These are phyloP conservation scores for Ophiostoma fasciatum DNA, from an alignment of 2,329 filamentous ascomycete species.

Conservation along the genomic window DNA sequence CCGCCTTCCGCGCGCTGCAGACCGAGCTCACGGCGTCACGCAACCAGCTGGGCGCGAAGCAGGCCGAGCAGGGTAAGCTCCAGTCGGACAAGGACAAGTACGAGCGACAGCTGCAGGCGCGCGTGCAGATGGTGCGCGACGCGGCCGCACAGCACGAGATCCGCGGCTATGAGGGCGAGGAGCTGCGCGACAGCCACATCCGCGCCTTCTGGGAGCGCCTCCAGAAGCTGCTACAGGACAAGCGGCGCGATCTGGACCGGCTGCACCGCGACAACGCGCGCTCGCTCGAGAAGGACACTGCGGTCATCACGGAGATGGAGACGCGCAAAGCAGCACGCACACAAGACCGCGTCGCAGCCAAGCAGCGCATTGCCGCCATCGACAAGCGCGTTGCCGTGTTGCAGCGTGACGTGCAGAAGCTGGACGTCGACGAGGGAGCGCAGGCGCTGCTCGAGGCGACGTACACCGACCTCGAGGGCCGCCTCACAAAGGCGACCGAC, in stretches of 20 bases:
- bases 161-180: constrained; percentile 61
- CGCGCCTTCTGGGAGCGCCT: constrained; percentile 65
- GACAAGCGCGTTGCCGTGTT: constrained; percentile 53
- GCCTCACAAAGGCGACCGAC: constrained; percentile 46
- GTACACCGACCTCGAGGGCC: constrained; percentile 51
- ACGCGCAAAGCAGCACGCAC: constrained; percentile 56
- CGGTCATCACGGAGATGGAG: constrained; percentile 56
- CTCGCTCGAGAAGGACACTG: constrained; percentile 62
- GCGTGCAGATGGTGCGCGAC: constrained; percentile 61
- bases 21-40: constrained; percentile 29
- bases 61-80: constrained; percentile 57
- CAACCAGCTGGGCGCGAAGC: constrained; percentile 33
- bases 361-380: constrained; percentile 56
- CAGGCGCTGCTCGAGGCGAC: constrained; percentile 64
- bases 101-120: constrained; percentile 60
- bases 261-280: constrained; percentile 56
- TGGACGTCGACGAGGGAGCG: constrained; percentile 73
- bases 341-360: constrained; percentile 60
- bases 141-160: constrained; percentile 65
- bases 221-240: constrained; percentile 59
- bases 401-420: constrained; percentile 53
- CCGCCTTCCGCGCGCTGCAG: constrained; percentile 52
- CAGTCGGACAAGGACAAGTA: constrained; percentile 80
- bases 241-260: constrained; percentile 56
- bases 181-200: constrained; percentile 60